Percentiles rank a stretch among this genome's conserved stretches.
phyloP scores from a whole-genome alignment of 2,329 filamentous ascomycete genomes.

The Xylariaceae sp. region DNA sequence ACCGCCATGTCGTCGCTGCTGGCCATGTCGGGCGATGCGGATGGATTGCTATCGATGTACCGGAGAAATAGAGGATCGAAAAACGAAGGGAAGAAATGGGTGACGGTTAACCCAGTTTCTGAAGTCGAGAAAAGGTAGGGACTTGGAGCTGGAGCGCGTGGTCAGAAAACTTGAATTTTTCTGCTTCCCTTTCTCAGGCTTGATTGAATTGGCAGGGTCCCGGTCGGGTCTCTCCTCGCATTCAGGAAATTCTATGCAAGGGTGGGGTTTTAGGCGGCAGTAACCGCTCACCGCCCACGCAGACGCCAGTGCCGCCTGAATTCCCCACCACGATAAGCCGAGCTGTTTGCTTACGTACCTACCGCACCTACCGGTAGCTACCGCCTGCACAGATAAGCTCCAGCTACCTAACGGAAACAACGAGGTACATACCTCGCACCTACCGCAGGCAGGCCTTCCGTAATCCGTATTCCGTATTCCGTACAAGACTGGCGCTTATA shows the following conservation, averaged over 20 bases:
- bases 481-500: too few relatives aligned
- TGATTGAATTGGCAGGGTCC: constrained; percentile 9
- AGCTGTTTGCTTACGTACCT: background rate
- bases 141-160: constrained; percentile 6
- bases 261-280: constrained; percentile 13
- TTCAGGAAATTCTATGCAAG: constrained; percentile 19
- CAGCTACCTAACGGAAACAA: background rate
- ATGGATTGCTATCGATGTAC: background rate
- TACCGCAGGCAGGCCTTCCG: too few relatives aligned
- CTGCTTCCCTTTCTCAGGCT: constrained; percentile 9
- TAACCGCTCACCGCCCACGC: constrained; percentile 21
- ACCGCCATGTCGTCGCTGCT: constrained; percentile 49
- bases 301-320: constrained; percentile 2
- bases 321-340: background rate
- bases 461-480: too few relatives aligned
- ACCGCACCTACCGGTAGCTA: background rate
- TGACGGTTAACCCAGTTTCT: constrained; percentile 12
- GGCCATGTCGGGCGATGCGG: constrained; percentile 22
- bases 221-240: constrained; percentile 13
- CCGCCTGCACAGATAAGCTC: background rate
- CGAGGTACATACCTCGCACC: too few relatives aligned
- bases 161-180: constrained; percentile 4
- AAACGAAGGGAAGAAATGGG: constrained; percentile 16
- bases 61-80: background rate
- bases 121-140: constrained; percentile 6